These are phyloP conservation scores for Rhizopogon hawkerae DNA, from an alignment of 1,284 basidiomycete genomes.

Conservation along the genomic window DNA sequence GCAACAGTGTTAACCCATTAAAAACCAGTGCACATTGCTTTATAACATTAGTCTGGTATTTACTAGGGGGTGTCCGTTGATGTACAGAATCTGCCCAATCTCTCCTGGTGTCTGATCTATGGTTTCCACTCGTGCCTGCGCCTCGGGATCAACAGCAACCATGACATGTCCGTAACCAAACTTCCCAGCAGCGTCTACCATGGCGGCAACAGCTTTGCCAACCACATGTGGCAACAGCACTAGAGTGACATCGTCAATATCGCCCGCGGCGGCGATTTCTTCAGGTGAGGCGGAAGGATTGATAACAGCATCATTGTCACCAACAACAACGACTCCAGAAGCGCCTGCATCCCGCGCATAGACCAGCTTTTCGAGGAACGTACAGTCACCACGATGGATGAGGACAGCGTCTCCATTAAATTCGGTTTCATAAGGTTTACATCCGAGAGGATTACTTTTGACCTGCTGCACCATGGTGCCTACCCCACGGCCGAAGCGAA, in stretches of 20 bases:
- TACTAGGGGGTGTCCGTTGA: slow-evolving; percentile 67
- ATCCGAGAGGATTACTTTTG: slow-evolving; percentile 48
- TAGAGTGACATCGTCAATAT: slow-evolving; percentile 50
- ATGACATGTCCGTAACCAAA: slow-evolving; percentile 42
- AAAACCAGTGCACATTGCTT: no score
- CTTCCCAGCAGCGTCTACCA: slow-evolving; percentile 45
- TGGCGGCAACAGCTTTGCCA: slow-evolving; percentile 44
- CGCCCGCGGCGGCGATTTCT: slow-evolving; percentile 50
- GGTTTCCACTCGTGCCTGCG: slow-evolving; percentile 15
- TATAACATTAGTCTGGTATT: slow-evolving; percentile 66
- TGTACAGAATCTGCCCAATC: slow-evolving; percentile 50
- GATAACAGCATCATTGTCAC: slow-evolving; percentile 48
- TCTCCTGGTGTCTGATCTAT: slow-evolving; percentile 8
- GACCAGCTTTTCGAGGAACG: slow-evolving; percentile 73
- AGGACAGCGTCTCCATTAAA: slow-evolving; percentile 48
- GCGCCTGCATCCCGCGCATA: slow-evolving; percentile 60
- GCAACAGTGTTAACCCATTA: no score
- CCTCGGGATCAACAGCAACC: slow-evolving; percentile 41
- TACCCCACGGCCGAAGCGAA: slow-evolving; percentile 40
- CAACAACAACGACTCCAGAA: slow-evolving; percentile 66
- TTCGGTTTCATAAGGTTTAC: slow-evolving; percentile 40
- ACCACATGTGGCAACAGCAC: slow-evolving; percentile 48
- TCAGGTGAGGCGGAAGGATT: slow-evolving; percentile 58
- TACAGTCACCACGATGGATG: slow-evolving; percentile 65
- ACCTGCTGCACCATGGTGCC: slow-evolving; percentile 48